Percentiles rank a stretch among this genome's conserved stretches.
Conservation (phyloP, 441 rosid species). For the Viola pubescens region DNA sequence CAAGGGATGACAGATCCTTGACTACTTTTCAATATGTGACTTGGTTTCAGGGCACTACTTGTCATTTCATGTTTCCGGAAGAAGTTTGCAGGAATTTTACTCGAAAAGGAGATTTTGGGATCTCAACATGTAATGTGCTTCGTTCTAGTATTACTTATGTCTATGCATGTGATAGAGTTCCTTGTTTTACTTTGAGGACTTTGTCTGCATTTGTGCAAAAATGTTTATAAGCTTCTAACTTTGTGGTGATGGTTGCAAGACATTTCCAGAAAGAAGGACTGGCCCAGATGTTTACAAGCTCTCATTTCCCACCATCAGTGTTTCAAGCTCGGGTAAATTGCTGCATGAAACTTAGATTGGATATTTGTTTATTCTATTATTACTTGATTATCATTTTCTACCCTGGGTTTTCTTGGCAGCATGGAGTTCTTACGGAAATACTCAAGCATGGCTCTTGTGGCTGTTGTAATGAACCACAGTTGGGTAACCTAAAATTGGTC, state of each 20-base stretch:
- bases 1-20: conserved; percentile 1
- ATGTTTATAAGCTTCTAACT: conserved; percentile 26
- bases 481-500: conserved; percentile 56
- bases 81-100: conserved; percentile 48
- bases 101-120: conserved; percentile 58
- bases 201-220: conserved; percentile 12
- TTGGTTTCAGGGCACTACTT: conserved; percentile 65
- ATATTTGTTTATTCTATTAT: conserved; percentile 12
- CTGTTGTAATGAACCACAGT: conserved; percentile 41
- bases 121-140: conserved; percentile 53
- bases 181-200: conserved; percentile 18
- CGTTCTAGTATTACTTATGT: conserved; percentile 12
- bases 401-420: conserved; percentile 38
- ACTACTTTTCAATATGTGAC: conserved; percentile 16
- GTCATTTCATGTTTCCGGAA: conserved; percentile 56
- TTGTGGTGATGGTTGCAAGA: conserved; percentile 39
- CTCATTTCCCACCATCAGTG: conserved; percentile 43
- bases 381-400: conserved; percentile 12
- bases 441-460: conserved; percentile 53
- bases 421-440: conserved; percentile 56
- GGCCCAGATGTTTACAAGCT: conserved; percentile 51
- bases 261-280: conserved; percentile 69
- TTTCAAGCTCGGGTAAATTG: conserved; percentile 69
- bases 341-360: conserved; percentile 23
- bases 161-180: conserved; percentile 10